Evolutionary conservation across 805 yeast genomes (phyloP).

Genomic region (Pichia ethanolica): DNA sequence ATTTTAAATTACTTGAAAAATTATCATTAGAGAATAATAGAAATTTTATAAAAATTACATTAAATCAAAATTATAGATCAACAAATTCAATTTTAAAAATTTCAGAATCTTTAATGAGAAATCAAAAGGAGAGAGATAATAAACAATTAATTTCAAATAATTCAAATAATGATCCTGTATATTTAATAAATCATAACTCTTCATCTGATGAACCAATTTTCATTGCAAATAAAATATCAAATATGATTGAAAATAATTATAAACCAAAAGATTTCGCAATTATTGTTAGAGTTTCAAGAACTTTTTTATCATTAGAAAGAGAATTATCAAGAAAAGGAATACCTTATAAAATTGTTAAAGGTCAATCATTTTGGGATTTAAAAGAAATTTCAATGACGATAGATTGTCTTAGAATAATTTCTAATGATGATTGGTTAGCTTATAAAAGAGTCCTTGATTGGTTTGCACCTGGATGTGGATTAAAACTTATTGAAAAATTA

Average conservation of each 20-base stretch:
- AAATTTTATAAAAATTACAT: conserved; percentile 27
- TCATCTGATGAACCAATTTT: conserved; percentile 50
- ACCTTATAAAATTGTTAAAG: conserved; percentile 64
- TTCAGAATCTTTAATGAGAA: conserved; percentile 60
- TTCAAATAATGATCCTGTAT: conserved; percentile 38
- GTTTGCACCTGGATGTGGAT: conserved; percentile 68
- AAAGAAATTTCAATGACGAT: conserved; percentile 58
- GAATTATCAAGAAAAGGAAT: conserved; percentile 47
- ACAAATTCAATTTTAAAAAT: conserved; percentile 55
- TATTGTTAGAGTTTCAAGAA: conserved; percentile 58
- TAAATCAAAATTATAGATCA: conserved; percentile 76
- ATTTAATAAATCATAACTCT: conserved; percentile 29
- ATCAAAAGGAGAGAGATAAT: conserved; percentile 41
- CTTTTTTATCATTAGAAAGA: conserved; percentile 53
- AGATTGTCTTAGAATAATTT: conserved; percentile 57
- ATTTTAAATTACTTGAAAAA: conserved; percentile 50
- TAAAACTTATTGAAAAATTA: conserved; percentile 29
- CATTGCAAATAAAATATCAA: conserved; percentile 46
- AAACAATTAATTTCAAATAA: conserved; percentile 43
- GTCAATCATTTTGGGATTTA: conserved; percentile 73
- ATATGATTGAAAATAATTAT: conserved; percentile 34
- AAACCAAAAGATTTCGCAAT: conserved; percentile 60
- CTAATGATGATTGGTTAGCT: conserved; percentile 58
- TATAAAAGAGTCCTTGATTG: conserved; percentile 46
- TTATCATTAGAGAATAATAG: conserved; percentile 21